Conservation (phyloP, 2,329 filamentous ascomycete species). For the Fusarium acutatum region DNA sequence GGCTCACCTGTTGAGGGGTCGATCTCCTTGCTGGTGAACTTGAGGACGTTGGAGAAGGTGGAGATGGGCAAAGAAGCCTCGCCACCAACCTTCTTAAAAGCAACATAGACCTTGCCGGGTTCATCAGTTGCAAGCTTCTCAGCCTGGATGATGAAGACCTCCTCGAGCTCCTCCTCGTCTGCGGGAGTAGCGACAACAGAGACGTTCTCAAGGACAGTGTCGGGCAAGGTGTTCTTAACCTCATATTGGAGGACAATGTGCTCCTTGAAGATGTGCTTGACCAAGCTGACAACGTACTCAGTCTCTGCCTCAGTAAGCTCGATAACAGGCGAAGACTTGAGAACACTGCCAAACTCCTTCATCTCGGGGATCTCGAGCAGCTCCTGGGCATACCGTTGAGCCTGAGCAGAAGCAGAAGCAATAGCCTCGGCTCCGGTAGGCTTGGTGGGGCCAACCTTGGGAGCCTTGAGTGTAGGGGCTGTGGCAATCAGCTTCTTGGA, state of each 20-base stretch:
- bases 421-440: slow-evolving; percentile 76
- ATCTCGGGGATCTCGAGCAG: slow-evolving; percentile 90
- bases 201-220: slow-evolving; percentile 89
- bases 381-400: slow-evolving; percentile 89
- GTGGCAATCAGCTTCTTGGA: slow-evolving; percentile 96
- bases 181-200: slow-evolving; percentile 81
- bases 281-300: slow-evolving; percentile 91
- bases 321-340: slow-evolving; percentile 87
- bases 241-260: slow-evolving; percentile 96
- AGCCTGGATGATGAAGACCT: slow-evolving; percentile 93
- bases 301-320: slow-evolving; percentile 97
- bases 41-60: slow-evolving; percentile 90
- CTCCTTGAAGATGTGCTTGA: slow-evolving; percentile 99
- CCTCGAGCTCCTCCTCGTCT: slow-evolving; percentile 84
- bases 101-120: slow-evolving; percentile 93
- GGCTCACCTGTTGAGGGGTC: slow-evolving; percentile 93
- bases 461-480: slow-evolving; percentile 92
- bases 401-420: slow-evolving; percentile 79
- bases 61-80: slow-evolving; percentile 80
- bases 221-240: slow-evolving; percentile 94
- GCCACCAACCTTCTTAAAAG: slow-evolving; percentile 84
- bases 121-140: slow-evolving; percentile 84
- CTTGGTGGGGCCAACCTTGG: slow-evolving; percentile 81
- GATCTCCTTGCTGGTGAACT: slow-evolving; percentile 98
- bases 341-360: slow-evolving; percentile 85